Conservation (phyloP, 768 basidiomycete species). For the Collybia mongolica region DNA sequence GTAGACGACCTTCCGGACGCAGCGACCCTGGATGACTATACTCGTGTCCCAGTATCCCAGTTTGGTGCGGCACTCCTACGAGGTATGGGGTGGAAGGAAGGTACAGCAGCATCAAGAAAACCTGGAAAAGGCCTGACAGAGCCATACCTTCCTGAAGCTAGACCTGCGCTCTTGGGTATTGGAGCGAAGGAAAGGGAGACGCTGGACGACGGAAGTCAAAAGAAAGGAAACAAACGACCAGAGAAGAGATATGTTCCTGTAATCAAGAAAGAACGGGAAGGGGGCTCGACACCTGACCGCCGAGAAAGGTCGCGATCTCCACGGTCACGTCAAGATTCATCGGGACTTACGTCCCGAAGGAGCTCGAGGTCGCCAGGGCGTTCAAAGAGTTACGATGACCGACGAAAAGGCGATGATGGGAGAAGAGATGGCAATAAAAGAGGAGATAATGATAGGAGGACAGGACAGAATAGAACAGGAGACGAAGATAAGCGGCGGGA, state of each 20-base stretch:
- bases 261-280: slow-evolving; percentile 62
- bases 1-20: slow-evolving; percentile 74
- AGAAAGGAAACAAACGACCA: slow-evolving; percentile 47
- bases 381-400: slow-evolving; percentile 19
- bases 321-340: slow-evolving; percentile 26
- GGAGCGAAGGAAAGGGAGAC: slow-evolving; percentile 88
- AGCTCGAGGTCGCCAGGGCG: slow-evolving; percentile 52
- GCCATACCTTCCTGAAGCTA: slow-evolving; percentile 77
- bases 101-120: slow-evolving; percentile 66
- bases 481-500: slow-evolving; percentile 8
- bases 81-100: slow-evolving; percentile 97
- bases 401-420: slow-evolving; percentile 19
- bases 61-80: slow-evolving; percentile 92
- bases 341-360: slow-evolving; percentile 44
- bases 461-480: no score
- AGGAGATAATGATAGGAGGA: no score
- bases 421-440: slow-evolving; percentile 13
- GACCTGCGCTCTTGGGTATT: slow-evolving; percentile 88
- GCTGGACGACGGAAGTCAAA: slow-evolving; percentile 65
- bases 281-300: slow-evolving; percentile 17
- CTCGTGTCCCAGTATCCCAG: slow-evolving; percentile 85
- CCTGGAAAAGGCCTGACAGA: slow-evolving; percentile 63
- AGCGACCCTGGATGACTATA: slow-evolving; percentile 83
- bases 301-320: slow-evolving; percentile 38
- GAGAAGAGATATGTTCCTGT: slow-evolving; percentile 86